phyloP scores from a whole-genome alignment of 441 rosid genomes.

The Dalechampia spathulata region DNA sequence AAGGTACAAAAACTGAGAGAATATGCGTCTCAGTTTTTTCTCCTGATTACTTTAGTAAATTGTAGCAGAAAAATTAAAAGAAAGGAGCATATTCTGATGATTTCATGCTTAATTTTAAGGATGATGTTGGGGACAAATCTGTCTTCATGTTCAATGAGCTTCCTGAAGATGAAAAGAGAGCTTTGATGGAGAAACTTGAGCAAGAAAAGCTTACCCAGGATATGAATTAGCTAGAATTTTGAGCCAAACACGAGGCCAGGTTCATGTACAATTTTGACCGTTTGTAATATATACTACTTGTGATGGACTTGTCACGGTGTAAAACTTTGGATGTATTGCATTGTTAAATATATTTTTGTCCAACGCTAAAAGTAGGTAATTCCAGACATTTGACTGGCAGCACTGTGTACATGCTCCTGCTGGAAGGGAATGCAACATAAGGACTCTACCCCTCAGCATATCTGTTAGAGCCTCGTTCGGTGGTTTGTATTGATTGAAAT shows the following conservation, averaged over 20 bases:
- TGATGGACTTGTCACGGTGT: too few relatives aligned
- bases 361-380: too few relatives aligned
- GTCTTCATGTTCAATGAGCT: conserved; percentile 81
- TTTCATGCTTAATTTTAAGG: conserved; percentile 32
- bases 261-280: conserved; percentile 18
- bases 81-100: conserved; percentile 13
- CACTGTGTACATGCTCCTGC: too few relatives aligned
- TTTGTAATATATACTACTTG: background rate
- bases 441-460: too few relatives aligned
- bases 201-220: conserved; percentile 32
- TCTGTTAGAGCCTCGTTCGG: too few relatives aligned
- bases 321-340: too few relatives aligned
- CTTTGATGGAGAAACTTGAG: conserved; percentile 59
- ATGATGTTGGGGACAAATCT: conserved; percentile 91
- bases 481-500: too few relatives aligned
- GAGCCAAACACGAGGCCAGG: background rate
- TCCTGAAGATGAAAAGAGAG: conserved; percentile 61
- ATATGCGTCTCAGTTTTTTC: background rate
- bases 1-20: conserved; percentile 39
- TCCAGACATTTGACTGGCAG: too few relatives aligned
- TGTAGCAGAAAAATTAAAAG: background rate
- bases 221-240: background rate
- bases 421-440: too few relatives aligned
- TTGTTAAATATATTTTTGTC: too few relatives aligned
- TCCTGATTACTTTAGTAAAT: background rate